Base-by-base conservation (phyloP, 1,139 yeast species). In the Saccharomyces hybrid region DNA sequence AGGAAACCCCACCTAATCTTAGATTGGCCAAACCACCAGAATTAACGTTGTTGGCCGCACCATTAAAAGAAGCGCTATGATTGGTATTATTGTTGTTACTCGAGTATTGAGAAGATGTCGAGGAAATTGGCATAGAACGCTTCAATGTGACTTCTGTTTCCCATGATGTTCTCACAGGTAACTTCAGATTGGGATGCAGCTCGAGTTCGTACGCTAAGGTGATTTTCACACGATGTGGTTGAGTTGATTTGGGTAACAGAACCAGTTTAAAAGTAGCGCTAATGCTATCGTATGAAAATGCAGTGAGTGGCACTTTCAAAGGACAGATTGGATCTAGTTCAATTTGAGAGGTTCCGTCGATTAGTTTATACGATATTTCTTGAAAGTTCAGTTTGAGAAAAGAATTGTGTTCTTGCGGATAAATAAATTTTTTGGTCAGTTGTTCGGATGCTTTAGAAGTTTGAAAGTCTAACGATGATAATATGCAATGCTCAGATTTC, bases 381-480 rank as follows among this genome's bases (percentile, higher is more conserved):
- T 57, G 52, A 42, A 64, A 63, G 2, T 51, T 47, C 20, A 64
- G 49, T 20, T 50, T 27, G 16, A 59, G 50, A 7, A 38, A 20
- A 9, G 55, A 41, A 25, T 25, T 14, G 48, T 42, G 11, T 42
- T 29, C 20, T 44, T 34, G 16, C 32, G 44, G 11, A 27, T 46
- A n/a, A 52, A 20, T 47, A 23, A 53, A 59, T 49, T 52, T 56
- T 5, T 59, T 56, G 28, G 53, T 53, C 47, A 65, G 52, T 52
- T 60, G 60, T 20, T 53, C 42, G 9, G 63, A 56, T 23, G 68
- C 59, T 50, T 64, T 65, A 5, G 71, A 65, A 2, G 66, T 61
- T 53, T 68, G 72, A 50, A 68, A 61, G 51, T 68, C 72, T 38
- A 68, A 54, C 8, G 71, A 67, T 4, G 71, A 66, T 23, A 65